Evolutionary conservation across 352 stramenopile species (phyloP), one percentile per base, ranked within the genome.

Genomic region (Phytophthora cryptogea): DNA sequence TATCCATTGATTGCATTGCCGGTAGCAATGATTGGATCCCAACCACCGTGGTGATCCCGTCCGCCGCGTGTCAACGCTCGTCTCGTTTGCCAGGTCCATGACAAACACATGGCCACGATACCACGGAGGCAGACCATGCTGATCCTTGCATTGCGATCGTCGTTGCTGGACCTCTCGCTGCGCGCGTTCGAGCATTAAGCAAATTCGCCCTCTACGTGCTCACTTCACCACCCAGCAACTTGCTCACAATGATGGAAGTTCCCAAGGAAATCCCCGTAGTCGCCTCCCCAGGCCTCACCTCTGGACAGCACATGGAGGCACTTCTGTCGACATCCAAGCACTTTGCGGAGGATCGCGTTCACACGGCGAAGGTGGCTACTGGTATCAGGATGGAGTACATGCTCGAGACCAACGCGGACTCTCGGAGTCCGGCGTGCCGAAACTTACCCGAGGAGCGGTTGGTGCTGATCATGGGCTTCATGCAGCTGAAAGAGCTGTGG

Each of bases 381-480:
- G 69, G 66, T 17, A 78, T 81, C 46, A 66, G 53, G n/a, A 61
- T 81, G 43, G 68, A 78, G 47, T 81, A 74, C 36, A 74, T 70
- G 32, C 16, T 76, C 9, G 49, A 66, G 46, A 55, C 48, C 28
- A 61, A 59, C 41, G 46, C 59, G 0, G 55, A 66, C 27, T 42
- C 55, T 5, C 35, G 44, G 3, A 56, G 36, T 23, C 43, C 50
- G 5, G 49, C 42, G 28, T 69, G 61, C 20, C 54, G 33, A n/a
- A 40, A 60, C 28, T 32, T 69, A 10, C 61, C 49, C 5, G 54
- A 59, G 16, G 50, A 66, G 45, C 65, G 65, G n/a, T 51, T 83
- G 23, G 54, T 80, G 16, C 36, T 83, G 26, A 66, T 83, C 52
- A 80, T 83, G 68, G 74, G 74, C 0, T 78, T 80, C 54, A 28